Conservation (phyloP, 2,329 filamentous ascomycete species). For the Diaporthe destruens region DNA sequence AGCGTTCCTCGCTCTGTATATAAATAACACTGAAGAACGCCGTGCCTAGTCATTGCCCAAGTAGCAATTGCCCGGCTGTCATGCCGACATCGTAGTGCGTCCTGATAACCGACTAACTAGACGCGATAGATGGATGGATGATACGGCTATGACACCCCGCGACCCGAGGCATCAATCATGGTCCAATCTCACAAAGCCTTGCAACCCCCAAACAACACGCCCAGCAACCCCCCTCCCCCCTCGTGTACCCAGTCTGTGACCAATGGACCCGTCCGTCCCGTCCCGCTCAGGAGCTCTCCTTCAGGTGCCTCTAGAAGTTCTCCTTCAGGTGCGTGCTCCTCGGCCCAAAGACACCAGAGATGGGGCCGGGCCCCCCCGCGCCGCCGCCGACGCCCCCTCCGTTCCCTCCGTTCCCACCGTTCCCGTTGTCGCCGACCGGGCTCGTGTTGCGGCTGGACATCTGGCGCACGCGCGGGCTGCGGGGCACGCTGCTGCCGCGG, state of each 20-base stretch:
- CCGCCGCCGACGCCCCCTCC: neutral
- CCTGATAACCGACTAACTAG: no score
- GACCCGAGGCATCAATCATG: neutral
- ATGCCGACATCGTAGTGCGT: neutral
- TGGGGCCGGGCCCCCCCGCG: neutral
- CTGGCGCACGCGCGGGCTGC: constrained; percentile 63
- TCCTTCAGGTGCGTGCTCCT: constrained; percentile 39
- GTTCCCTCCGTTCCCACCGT: neutral
- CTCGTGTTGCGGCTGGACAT: constrained; percentile 45
- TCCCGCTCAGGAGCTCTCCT: constrained; percentile 32
- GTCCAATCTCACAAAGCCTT: neutral
- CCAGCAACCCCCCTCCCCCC: neutral
- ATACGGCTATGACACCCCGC: neutral
- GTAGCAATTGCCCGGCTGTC: neutral
- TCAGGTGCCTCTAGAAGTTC: constrained; percentile 36
- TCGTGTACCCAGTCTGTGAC: no score
- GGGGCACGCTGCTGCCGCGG: constrained; percentile 67
- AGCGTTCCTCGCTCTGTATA: neutral
- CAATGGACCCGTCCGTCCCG: no score
- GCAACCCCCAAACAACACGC: neutral
- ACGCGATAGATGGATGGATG: neutral
- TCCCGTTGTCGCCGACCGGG: constrained; percentile 33
- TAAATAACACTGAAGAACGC: neutral
- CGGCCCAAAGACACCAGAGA: constrained; percentile 36
- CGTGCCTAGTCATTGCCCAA: neutral